Evolutionary conservation across 2,329 filamentous ascomycete species (phyloP).

Genomic region (Lizonia empirigonia): DNA sequence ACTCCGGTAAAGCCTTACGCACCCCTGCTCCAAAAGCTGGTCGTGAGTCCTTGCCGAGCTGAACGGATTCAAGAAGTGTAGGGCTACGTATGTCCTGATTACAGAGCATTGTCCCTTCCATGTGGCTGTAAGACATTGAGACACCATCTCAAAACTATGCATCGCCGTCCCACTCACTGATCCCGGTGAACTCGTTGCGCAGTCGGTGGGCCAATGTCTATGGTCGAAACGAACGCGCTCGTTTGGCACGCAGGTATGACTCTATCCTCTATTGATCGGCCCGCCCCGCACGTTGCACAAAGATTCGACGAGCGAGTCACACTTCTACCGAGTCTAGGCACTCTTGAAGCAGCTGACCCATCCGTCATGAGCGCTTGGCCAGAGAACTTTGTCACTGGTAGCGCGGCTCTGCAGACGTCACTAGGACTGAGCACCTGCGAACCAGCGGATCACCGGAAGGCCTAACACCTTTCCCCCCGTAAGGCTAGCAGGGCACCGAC

Average conservation of each 20-base stretch:
- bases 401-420: conserved; percentile 41
- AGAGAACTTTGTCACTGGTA: conserved; percentile 21
- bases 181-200: background rate
- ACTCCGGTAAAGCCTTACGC: conserved; percentile 7
- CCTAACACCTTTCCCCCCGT: conserved; percentile 17
- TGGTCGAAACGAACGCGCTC: background rate
- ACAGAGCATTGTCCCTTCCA: background rate
- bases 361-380: conserved; percentile 25
- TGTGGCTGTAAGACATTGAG: background rate
- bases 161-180: background rate
- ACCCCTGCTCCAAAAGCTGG: conserved; percentile 27
- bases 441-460: conserved; percentile 24
- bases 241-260: conserved; percentile 24
- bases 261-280: conserved; percentile 25
- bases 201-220: background rate
- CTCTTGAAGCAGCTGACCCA: conserved; percentile 15
- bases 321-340: conserved; percentile 18
- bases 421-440: conserved; percentile 21
- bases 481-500: conserved; percentile 17
- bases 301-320: conserved; percentile 8
- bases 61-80: conserved; percentile 13
- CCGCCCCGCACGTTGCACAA: conserved; percentile 26
- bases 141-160: background rate
- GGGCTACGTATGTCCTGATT: background rate
- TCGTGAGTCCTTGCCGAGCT: conserved; percentile 33